These are phyloP conservation scores for Starmera amethionina DNA, from an alignment of 805 yeast genomes.

Conservation along the genomic window DNA sequence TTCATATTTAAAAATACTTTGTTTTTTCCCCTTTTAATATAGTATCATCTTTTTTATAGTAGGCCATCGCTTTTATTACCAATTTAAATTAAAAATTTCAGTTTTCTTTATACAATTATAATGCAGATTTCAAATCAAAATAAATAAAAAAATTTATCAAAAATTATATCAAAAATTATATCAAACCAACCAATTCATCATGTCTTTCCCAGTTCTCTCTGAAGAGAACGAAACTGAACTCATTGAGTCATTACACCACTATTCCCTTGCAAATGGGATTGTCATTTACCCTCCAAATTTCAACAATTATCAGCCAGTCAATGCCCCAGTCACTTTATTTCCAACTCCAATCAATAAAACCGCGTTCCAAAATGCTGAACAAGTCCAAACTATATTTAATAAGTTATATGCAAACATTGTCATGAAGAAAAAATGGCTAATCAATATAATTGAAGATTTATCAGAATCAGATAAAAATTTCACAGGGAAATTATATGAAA, in stretches of 20 bases:
- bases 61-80: too few species aligned
- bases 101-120: too few species aligned
- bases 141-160: too few species aligned
- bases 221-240: slow-evolving; percentile 20
- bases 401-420: slow-evolving; percentile 61
- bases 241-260: slow-evolving; percentile 49
- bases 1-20: background rate
- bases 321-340: slow-evolving; percentile 82
- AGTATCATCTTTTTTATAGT: too few species aligned
- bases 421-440: slow-evolving; percentile 55
- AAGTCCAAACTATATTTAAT: slow-evolving; percentile 61
- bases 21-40: background rate
- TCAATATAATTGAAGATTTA: slow-evolving; percentile 41
- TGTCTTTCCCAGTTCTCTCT: slow-evolving; percentile 21
- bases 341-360: slow-evolving; percentile 81
- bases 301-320: slow-evolving; percentile 31
- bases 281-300: slow-evolving; percentile 67
- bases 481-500: slow-evolving; percentile 67
- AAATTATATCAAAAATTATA: too few species aligned
- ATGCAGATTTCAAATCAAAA: too few species aligned
- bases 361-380: slow-evolving; percentile 57
- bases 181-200: background rate
- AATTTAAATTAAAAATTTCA: too few species aligned
- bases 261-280: slow-evolving; percentile 73
- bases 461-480: slow-evolving; percentile 60